These are phyloP conservation scores for Verbascum thapsus DNA, from an alignment of 257 asterid species.

Conservation along the genomic window DNA sequence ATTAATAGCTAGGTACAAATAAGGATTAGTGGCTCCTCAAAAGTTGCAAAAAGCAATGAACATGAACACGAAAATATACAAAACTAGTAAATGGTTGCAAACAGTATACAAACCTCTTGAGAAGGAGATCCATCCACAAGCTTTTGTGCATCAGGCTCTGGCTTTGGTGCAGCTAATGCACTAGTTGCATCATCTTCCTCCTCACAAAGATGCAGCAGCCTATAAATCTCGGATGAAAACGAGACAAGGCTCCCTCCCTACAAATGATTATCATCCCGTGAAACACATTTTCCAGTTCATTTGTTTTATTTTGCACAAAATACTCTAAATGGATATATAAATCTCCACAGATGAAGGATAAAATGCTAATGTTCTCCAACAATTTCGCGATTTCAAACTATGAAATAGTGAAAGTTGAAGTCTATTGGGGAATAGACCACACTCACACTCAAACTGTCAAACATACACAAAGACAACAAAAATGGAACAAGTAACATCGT, in stretches of 20 bases:
- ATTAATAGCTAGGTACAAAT: neutral
- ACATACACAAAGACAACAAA: neutral
- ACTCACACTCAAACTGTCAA: neutral
- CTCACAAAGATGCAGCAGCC: conserved; percentile 82
- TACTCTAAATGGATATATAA: neutral
- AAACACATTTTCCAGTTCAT: neutral
- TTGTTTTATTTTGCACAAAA: conserved; percentile 1
- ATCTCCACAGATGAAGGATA: neutral
- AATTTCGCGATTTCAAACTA: neutral
- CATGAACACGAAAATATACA: too few species aligned
- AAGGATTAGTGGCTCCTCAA: too few species aligned
- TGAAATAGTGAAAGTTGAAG: neutral
- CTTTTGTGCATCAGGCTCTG: conserved; percentile 72
- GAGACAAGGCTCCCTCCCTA: conserved; percentile 83
- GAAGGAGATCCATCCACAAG: conserved; percentile 45
- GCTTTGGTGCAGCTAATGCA: conserved; percentile 77
- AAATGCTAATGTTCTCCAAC: conserved; percentile 7
- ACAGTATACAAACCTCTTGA: conserved; percentile 55
- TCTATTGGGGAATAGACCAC: neutral
- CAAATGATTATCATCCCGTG: conserved; percentile 27
- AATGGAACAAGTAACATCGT: neutral
- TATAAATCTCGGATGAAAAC: conserved; percentile 70
- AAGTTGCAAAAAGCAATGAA: too few species aligned
- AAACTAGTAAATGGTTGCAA: neutral
- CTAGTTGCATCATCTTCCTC: conserved; percentile 99